Conservation (phyloP, 345 rosid genomes). For the Capsella bursapastoris region DNA sequence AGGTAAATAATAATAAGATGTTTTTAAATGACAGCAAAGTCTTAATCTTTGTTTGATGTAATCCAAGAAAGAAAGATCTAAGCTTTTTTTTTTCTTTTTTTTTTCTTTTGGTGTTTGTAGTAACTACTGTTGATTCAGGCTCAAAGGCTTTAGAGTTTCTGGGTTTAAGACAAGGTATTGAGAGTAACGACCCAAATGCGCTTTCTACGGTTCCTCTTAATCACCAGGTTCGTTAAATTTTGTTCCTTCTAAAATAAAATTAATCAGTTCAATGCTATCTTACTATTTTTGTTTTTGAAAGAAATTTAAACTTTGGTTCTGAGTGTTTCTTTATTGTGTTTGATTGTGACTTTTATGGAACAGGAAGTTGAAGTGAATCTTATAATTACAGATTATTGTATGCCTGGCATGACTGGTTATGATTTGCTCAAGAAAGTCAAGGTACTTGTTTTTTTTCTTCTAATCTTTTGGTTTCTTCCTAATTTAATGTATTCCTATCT, state of each 20-base stretch:
- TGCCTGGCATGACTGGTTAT: constrained; percentile 93
- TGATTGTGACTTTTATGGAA: background rate
- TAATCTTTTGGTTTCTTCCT: background rate
- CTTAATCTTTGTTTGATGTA: background rate
- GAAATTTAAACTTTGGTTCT: background rate
- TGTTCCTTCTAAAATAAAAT: constrained; percentile 2
- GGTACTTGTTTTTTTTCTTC: constrained; percentile 42
- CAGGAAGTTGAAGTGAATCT: constrained; percentile 71
- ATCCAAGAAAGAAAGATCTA: constrained; percentile 15
- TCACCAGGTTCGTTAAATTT: constrained; percentile 34
- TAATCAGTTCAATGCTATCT: background rate
- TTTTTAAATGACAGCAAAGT: background rate
- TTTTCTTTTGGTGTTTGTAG: constrained; percentile 47
- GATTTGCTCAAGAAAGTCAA: constrained; percentile 81
- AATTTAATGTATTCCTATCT: constrained; percentile 11
- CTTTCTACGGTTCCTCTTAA: constrained; percentile 43
- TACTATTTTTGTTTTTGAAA: background rate
- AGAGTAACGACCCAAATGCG: constrained; percentile 26
- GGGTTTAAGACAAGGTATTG: constrained; percentile 48
- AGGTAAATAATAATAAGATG: constrained; percentile 46
- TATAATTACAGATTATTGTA: constrained; percentile 85
- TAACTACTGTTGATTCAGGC: constrained; percentile 90
- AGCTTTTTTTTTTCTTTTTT: constrained; percentile 25
- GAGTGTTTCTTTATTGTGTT: constrained; percentile 8
- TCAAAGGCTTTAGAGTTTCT: constrained; percentile 87